phyloP scores from a whole-genome alignment of 148 eudicot genomes.

The Camellia granthamiana region DNA sequence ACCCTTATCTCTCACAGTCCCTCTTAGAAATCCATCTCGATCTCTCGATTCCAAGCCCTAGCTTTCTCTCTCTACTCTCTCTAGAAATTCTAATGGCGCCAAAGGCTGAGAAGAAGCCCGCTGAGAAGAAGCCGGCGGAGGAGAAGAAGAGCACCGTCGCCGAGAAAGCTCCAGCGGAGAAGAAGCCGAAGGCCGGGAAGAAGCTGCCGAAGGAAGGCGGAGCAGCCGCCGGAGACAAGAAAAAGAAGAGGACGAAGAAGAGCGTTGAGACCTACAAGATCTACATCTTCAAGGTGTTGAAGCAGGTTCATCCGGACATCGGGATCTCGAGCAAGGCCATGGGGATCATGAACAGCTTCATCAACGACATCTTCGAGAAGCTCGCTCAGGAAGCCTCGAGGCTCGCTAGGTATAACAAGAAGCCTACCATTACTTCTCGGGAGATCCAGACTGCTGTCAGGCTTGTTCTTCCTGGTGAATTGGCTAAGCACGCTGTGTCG shows the following conservation, averaged over 20 bases:
- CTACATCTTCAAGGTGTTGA: conserved; percentile 62
- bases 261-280: conserved; percentile 65
- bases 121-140: conserved; percentile 16
- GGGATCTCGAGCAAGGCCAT: conserved; percentile 65
- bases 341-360: conserved; percentile 63
- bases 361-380: conserved; percentile 60
- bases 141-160: conserved; percentile 35
- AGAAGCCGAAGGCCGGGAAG: conserved; percentile 55
- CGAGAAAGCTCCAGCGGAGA: conserved; percentile 23
- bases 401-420: conserved; percentile 52
- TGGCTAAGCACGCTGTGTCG: conserved; percentile 53
- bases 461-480: conserved; percentile 48
- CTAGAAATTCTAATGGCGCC: conserved; percentile 6
- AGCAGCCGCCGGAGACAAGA: conserved; percentile 46
- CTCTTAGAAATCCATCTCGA: not conserved
- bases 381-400: conserved; percentile 50
- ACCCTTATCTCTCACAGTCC: not conserved
- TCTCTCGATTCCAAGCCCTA: not conserved
- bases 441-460: conserved; percentile 54
- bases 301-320: conserved; percentile 61
- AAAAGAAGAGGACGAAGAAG: conserved; percentile 59
- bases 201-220: conserved; percentile 55
- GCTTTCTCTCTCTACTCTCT: not conserved
- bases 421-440: conserved; percentile 47
- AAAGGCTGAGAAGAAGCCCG: conserved; percentile 19